Evolutionary conservation across 2,329 filamentous ascomycete genomes (phyloP).

Genomic region (Cadophora sp.): DNA sequence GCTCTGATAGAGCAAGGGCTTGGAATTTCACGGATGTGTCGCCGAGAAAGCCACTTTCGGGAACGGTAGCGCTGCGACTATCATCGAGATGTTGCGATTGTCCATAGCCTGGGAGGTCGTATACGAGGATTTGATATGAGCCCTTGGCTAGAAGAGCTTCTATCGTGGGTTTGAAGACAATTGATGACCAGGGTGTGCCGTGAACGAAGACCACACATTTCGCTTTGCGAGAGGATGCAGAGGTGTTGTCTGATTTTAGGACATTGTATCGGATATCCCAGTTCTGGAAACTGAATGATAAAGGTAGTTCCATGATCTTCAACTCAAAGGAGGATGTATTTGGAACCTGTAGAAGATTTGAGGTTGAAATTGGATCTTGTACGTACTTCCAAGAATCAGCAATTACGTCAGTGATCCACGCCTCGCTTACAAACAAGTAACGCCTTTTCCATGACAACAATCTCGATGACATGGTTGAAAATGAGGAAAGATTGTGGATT

Average conservation of each 20-base stretch:
- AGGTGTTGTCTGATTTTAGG: neutral
- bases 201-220: slow-evolving; percentile 3
- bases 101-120: slow-evolving; percentile 12
- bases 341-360: neutral
- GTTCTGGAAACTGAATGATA: neutral
- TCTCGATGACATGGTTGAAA: neutral
- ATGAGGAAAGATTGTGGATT: too few species aligned
- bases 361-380: neutral
- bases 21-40: slow-evolving; percentile 9
- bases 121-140: neutral
- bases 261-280: slow-evolving; percentile 4
- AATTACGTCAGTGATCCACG: slow-evolving; percentile 4
- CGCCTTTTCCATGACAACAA: slow-evolving; percentile 8
- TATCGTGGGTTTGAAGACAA: neutral
- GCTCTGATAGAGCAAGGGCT: neutral
- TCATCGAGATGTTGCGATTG: neutral
- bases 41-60: neutral
- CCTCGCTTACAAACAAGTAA: neutral
- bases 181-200: slow-evolving; percentile 10
- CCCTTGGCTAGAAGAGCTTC: neutral
- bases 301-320: slow-evolving; percentile 3
- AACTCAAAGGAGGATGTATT: neutral
- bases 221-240: neutral
- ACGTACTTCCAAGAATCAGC: neutral
- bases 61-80: neutral